phyloP scores from a whole-genome alignment of 768 basidiomycete species.

The Leucocoprinus birnbaumii region DNA sequence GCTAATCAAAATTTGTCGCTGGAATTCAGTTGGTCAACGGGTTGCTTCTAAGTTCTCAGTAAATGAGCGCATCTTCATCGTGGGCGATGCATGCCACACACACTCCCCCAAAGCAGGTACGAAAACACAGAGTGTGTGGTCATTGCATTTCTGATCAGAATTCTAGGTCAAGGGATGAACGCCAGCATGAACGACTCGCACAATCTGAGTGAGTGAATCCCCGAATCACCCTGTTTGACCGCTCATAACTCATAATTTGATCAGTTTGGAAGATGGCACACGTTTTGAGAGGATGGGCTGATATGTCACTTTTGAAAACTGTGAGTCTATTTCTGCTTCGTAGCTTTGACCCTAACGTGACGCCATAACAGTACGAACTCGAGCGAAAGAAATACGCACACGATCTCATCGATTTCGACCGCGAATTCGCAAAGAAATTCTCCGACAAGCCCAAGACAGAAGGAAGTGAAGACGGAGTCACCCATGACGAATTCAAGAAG shows the following conservation, averaged over 20 bases:
- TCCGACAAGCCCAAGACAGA: conserved; percentile 61
- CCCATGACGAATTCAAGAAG: conserved; percentile 50
- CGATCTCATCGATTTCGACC: conserved; percentile 73
- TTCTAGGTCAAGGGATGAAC: conserved; percentile 70
- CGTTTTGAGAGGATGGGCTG: conserved; percentile 53
- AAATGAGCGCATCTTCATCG: conserved; percentile 70
- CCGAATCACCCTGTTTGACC: neutral
- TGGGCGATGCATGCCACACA: conserved; percentile 73
- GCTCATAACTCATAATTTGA: neutral
- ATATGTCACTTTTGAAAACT: conserved; percentile 45
- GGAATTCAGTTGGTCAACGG: conserved; percentile 61
- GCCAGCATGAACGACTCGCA: conserved; percentile 76
- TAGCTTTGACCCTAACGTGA: too few species aligned
- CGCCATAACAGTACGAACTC: conserved; percentile 50
- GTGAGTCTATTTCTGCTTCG: conserved; percentile 28
- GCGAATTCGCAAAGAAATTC: conserved; percentile 61
- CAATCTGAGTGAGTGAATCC: conserved; percentile 49
- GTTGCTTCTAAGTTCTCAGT: conserved; percentile 63
- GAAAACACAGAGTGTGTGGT: neutral
- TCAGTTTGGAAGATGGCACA: conserved; percentile 60
- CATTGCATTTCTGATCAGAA: neutral
- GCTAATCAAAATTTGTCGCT: neutral
- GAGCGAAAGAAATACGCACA: conserved; percentile 69
- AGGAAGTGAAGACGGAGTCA: conserved; percentile 44
- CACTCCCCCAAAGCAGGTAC: conserved; percentile 65